phyloP scores from a whole-genome alignment of 2,329 filamentous ascomycete species.

The Chaetomiaceae sp. region DNA sequence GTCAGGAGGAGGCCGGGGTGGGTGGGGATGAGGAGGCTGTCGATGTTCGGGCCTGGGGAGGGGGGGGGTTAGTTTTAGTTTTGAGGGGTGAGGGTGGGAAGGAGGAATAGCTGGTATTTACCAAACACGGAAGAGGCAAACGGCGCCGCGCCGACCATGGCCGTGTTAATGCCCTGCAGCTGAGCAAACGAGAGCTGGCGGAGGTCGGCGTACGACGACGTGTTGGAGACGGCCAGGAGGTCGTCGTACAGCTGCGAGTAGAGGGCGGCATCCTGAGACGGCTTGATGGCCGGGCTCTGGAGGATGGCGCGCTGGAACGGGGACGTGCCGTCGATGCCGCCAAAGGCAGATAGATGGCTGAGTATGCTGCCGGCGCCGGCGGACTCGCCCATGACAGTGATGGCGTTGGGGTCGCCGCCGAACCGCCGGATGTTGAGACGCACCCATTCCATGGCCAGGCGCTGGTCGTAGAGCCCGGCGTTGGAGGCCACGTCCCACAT shows the following conservation, averaged over 20 bases:
- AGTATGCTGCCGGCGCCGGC: slow-evolving; percentile 15
- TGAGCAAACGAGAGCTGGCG: neutral
- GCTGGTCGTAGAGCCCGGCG: slow-evolving; percentile 18
- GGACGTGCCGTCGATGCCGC: slow-evolving; percentile 4
- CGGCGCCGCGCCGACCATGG: neutral
- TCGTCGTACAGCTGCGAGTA: slow-evolving; percentile 5
- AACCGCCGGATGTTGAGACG: slow-evolving; percentile 14
- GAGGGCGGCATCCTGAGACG: slow-evolving; percentile 5
- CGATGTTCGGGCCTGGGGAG: slow-evolving; percentile 11
- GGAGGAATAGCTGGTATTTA: neutral
- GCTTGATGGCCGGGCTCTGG: slow-evolving; percentile 9
- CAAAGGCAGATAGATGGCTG: slow-evolving; percentile 6
- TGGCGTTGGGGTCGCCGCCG: slow-evolving; percentile 11
- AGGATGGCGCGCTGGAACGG: slow-evolving; percentile 15
- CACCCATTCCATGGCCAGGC: slow-evolving; percentile 16
- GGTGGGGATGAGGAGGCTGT: slow-evolving; percentile 14
- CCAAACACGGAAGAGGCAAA: slow-evolving; percentile 7
- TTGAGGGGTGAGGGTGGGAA: neutral
- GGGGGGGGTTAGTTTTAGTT: neutral
- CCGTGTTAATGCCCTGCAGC: slow-evolving; percentile 3
- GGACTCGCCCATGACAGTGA: slow-evolving; percentile 18
- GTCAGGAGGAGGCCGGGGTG: neutral
- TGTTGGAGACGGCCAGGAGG: neutral
- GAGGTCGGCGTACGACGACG: neutral
- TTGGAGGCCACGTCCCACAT: slow-evolving; percentile 12